These are phyloP conservation scores for Rhizoctonia solani DNA, from an alignment of 1,284 basidiomycete genomes.

Conservation along the genomic window DNA sequence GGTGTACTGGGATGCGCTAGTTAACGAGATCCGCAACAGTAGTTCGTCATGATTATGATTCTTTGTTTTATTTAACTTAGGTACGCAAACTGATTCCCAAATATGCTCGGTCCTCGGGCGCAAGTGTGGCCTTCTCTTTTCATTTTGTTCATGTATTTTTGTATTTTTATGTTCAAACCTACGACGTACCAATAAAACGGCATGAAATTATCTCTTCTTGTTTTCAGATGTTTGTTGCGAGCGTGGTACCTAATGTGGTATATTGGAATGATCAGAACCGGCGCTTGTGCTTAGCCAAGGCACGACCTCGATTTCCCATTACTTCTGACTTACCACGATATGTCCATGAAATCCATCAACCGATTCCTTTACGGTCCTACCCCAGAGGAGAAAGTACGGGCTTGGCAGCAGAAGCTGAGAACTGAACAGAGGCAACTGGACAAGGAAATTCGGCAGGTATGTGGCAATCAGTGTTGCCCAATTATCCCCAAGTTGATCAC, in stretches of 20 bases:
- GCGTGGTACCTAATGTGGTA: background rate
- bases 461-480: conserved; percentile 39
- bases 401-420: conserved; percentile 86
- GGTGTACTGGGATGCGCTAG: conserved; percentile 79
- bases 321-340: conserved; percentile 32
- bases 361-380: conserved; percentile 93
- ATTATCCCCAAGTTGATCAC: conserved; percentile 17
- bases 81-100: conserved; percentile 18
- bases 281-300: conserved; percentile 22
- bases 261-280: conserved; percentile 2
- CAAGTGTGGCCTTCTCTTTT: background rate
- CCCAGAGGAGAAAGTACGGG: conserved; percentile 85
- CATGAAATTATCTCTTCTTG: conserved; percentile 1
- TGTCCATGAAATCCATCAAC: conserved; percentile 80
- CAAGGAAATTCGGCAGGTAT: conserved; percentile 89
- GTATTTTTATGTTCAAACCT: conserved; percentile 25
- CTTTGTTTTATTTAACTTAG: conserved; percentile 22
- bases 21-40: conserved; percentile 44
- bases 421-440: conserved; percentile 81
- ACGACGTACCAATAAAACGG: conserved; percentile 26
- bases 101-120: conserved; percentile 6
- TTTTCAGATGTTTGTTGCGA: conserved; percentile 5
- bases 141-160: conserved; percentile 14
- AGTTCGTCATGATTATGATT: conserved; percentile 26
- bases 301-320: background rate